Evolutionary conservation across 2,329 filamentous ascomycete genomes (phyloP), one percentile per base, ranked within the genome.

Genomic region (Plectosphaerella cucumerina): DNA sequence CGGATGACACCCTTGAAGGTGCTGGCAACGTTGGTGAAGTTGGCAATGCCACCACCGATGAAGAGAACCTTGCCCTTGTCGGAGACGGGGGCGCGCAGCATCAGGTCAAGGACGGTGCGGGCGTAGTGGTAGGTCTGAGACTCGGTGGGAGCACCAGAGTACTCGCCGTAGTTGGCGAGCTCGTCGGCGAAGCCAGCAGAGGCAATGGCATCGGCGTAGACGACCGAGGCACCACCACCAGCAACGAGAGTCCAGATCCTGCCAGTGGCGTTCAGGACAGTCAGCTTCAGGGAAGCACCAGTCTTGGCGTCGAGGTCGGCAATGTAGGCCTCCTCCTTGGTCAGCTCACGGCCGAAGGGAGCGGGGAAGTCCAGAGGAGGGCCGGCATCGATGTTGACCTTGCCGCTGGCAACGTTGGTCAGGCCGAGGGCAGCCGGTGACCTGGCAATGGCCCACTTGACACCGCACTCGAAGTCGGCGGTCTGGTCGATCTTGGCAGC

Each of bases 1-100:
- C 90, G 88, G 71, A 99, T 99, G 72, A 99, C 93, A 79, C 94
- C 94, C 85, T 99, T 99, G 88, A 99, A 99, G 58, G 94, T 99
- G 64, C 89, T 94, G 55, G 94, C 94, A 50, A 99, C 94, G 77
- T 97, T 99, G 81, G 94, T 99, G 81, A 99, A 99, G 87, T 99
- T 99, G 82, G 94, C 94, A 82, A 99, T 99, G 83, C 94, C 94
- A 78, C 94, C 94, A 73, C 94, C 94, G 61, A 99, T 97, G 84
- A 99, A 99, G 59, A 99, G 87, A 49, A 99, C 90, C 84, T 97
- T 99, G 80, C 94, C 94, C 67, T 97, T 87, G 55, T 89, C 82
- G 72, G 84, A 80, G 68, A 84, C 73, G 53, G 94, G 93, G 50
- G 93, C 87, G 61, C 94, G 90, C 62, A 99, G 88, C 90, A 99